Base-by-base conservation (phyloP, 2,329 filamentous ascomycete genomes). In the Ophiostoma sp. region DNA sequence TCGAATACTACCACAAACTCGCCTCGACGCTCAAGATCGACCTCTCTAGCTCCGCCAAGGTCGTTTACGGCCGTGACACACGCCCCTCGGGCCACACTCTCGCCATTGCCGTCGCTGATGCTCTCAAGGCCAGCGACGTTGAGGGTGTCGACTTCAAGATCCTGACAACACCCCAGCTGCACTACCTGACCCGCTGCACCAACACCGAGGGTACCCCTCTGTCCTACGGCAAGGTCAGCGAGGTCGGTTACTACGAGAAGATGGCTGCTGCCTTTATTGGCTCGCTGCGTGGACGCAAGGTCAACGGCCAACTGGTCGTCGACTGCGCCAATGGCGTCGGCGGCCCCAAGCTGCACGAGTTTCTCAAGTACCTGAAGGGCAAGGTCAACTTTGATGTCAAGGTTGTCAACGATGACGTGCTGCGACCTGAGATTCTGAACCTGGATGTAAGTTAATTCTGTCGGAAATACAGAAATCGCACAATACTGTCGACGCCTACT, bases 261-360 rank as follows among this genome's bases (percentile, higher is more conserved):
- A 85, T 97, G 67, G 85, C 87, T 55, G 84, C 87, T 69, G 93
- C 95, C 36, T 97, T 97, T 80, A 89, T 90, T 76, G 87, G 87
- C 71, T 91, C 94, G 68, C 89, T 97, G 79, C 87, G 88, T 73
- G 87, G 90, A 72, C 88, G 87, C 74, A 93, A 89, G 77, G 83
- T 92, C 58, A 82, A 85, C 66, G 93, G 93, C 5, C 79, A 85
- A 68, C 81, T 99, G 72, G 91, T 88, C 6, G 92, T 99, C 14
- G 95, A 99, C 78, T 97, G 94, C 77, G 95, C 95, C 75, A 99
- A 99, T 75, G 95, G 95, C 74, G 93, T 99, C 69, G 95, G 95
- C 74, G 95, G 92, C 3, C 93, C 94, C 55, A 97, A 97, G 81
- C 81, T 99, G 73, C 83, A 83, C 71, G 92, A 97, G 78, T 83